phyloP scores from a whole-genome alignment of 129 eudicot species.

The Artemisia annua region DNA sequence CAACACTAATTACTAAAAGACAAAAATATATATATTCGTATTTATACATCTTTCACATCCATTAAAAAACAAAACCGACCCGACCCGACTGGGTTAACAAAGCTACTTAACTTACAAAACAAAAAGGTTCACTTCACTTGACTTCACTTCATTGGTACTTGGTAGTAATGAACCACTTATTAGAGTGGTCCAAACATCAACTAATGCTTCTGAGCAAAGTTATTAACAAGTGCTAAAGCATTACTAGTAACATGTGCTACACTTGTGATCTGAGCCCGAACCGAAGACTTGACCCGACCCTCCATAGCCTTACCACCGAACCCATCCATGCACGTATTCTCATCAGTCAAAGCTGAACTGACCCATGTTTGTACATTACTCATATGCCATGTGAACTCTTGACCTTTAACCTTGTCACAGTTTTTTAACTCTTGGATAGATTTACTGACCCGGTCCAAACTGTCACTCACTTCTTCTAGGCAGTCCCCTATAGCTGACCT shows the following conservation, averaged over 20 bases:
- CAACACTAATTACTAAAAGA: too few relatives aligned
- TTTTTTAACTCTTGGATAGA: conserved; percentile 60
- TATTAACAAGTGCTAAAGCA: conserved; percentile 80
- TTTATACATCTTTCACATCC: conserved; percentile 33
- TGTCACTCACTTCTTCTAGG: conserved; percentile 61
- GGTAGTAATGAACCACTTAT: background rate
- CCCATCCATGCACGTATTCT: conserved; percentile 82
- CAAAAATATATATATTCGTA: background rate
- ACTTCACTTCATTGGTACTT: background rate
- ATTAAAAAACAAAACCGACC: background rate
- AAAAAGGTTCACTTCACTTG: conserved; percentile 6
- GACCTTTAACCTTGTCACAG: conserved; percentile 40
- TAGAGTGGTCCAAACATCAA: too few relatives aligned
- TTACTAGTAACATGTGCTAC: conserved; percentile 82
- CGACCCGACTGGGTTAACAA: conserved; percentile 13
- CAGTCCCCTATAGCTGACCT: conserved; percentile 69
- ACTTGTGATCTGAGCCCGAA: conserved; percentile 50
- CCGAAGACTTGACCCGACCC: conserved; percentile 58
- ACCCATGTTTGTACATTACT: conserved; percentile 93
- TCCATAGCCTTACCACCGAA: conserved; percentile 64
- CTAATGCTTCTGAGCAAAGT: conserved; percentile 53
- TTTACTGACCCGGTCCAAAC: conserved; percentile 57
- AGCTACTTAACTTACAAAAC: conserved; percentile 1
- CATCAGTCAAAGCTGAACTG: conserved; percentile 89
- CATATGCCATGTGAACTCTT: conserved; percentile 68